phyloP scores from a whole-genome alignment of 1,139 yeast genomes.

The Sugiyamaella sp. region DNA sequence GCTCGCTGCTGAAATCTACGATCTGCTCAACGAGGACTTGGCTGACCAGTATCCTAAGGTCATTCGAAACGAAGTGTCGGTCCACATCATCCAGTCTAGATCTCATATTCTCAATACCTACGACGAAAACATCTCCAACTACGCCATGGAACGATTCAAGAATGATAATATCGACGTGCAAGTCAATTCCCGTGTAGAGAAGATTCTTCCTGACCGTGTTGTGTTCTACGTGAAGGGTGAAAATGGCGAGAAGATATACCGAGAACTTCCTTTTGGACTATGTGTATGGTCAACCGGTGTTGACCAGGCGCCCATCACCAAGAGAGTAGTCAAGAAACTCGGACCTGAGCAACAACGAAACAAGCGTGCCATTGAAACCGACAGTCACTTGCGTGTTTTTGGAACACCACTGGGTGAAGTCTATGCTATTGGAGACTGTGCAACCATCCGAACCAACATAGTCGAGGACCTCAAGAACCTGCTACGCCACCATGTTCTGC shows the following conservation, averaged over 20 bases:
- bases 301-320: slow-evolving; percentile 59
- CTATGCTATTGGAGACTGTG: slow-evolving; percentile 69
- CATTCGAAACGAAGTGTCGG: slow-evolving; percentile 60
- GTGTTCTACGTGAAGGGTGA: slow-evolving; percentile 52
- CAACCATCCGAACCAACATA: slow-evolving; percentile 60
- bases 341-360: slow-evolving; percentile 52
- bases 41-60: slow-evolving; percentile 56
- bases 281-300: slow-evolving; percentile 74
- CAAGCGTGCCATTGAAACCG: slow-evolving; percentile 65
- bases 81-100: slow-evolving; percentile 66
- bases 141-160: slow-evolving; percentile 60
- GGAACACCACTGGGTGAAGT: slow-evolving; percentile 66
- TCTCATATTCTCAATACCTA: slow-evolving; percentile 65
- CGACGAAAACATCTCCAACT: slow-evolving; percentile 60
- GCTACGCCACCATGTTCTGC: slow-evolving; percentile 35
- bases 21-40: slow-evolving; percentile 61
- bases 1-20: slow-evolving; percentile 66
- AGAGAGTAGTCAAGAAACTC: slow-evolving; percentile 50
- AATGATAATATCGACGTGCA: slow-evolving; percentile 61
- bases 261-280: slow-evolving; percentile 59
- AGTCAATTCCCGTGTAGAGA: slow-evolving; percentile 61
- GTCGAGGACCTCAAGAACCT: slow-evolving; percentile 54
- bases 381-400: slow-evolving; percentile 61
- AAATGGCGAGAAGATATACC: slow-evolving; percentile 47
- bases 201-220: slow-evolving; percentile 56